Evolutionary conservation across 345 rosid species (phyloP).

Genomic region (Eucalyptus coolabah): DNA sequence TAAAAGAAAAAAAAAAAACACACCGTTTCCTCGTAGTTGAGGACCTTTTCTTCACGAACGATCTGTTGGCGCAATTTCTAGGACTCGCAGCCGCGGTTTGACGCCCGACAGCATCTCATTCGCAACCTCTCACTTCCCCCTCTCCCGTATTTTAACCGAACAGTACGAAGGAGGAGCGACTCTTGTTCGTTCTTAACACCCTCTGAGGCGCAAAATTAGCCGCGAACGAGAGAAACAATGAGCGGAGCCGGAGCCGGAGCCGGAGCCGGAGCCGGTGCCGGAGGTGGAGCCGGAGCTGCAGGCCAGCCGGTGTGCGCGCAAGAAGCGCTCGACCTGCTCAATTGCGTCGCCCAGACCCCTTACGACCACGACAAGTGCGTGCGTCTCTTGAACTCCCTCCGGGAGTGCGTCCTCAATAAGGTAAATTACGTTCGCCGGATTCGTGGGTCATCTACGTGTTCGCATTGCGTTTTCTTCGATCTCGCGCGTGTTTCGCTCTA

Average conservation of each 20-base stretch:
- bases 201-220: neutral
- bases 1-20: no score
- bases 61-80: neutral
- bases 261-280: neutral
- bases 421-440: constrained; percentile 1
- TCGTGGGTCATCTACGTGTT: neutral
- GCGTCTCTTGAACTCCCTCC: constrained; percentile 39
- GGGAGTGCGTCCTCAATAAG: constrained; percentile 62
- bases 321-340: constrained; percentile 67
- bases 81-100: neutral
- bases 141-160: neutral
- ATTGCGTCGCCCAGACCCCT: constrained; percentile 64
- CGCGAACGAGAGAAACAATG: neutral
- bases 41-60: neutral
- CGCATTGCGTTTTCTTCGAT: neutral
- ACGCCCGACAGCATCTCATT: neutral
- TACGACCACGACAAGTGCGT: constrained; percentile 57
- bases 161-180: neutral
- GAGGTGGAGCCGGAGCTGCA: neutral
- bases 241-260: neutral
- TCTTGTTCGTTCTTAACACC: neutral
- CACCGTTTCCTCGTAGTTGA: neutral
- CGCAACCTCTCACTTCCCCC: neutral
- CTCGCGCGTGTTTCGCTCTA: neutral
- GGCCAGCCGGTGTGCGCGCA: constrained; percentile 40